phyloP scores from a whole-genome alignment of 805 yeast genomes.

The Yarrowia divulgata region DNA sequence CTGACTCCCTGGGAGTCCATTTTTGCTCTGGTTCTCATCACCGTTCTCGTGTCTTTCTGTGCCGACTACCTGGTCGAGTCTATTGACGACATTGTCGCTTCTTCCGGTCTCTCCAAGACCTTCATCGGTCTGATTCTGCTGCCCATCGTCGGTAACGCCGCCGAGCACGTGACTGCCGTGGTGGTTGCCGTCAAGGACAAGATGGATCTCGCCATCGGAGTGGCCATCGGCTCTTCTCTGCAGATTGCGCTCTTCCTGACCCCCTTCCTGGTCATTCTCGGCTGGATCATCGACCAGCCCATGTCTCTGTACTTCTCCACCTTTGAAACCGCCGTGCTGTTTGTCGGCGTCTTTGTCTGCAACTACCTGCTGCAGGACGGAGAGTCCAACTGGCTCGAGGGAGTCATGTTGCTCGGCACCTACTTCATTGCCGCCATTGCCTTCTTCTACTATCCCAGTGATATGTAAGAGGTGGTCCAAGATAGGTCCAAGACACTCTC shows the following conservation, averaged over 20 bases:
- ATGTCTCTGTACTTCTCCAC: slow-evolving; percentile 92
- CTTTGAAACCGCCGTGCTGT: slow-evolving; percentile 91
- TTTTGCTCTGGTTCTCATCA: slow-evolving; percentile 62
- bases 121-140: slow-evolving; percentile 92
- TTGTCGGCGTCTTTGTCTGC: slow-evolving; percentile 86
- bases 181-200: slow-evolving; percentile 94
- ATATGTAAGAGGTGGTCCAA: slow-evolving; percentile 10
- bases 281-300: slow-evolving; percentile 91
- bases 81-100: slow-evolving; percentile 84
- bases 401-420: slow-evolving; percentile 87
- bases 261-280: slow-evolving; percentile 90
- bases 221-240: slow-evolving; percentile 93
- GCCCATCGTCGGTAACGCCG: slow-evolving; percentile 98
- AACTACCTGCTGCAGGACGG: slow-evolving; percentile 91
- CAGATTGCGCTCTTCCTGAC: slow-evolving; percentile 96
- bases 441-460: slow-evolving; percentile 57
- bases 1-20: slow-evolving; percentile 65
- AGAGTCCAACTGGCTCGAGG: slow-evolving; percentile 96
- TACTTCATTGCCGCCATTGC: slow-evolving; percentile 88
- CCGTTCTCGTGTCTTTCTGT: slow-evolving; percentile 82
- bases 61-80: slow-evolving; percentile 95
- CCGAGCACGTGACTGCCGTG: slow-evolving; percentile 97
- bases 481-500: no score
- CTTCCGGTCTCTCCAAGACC: slow-evolving; percentile 89
- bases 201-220: slow-evolving; percentile 97